phyloP scores from a whole-genome alignment of 2,329 filamentous ascomycete genomes.

The Epichloe aotearoae region DNA sequence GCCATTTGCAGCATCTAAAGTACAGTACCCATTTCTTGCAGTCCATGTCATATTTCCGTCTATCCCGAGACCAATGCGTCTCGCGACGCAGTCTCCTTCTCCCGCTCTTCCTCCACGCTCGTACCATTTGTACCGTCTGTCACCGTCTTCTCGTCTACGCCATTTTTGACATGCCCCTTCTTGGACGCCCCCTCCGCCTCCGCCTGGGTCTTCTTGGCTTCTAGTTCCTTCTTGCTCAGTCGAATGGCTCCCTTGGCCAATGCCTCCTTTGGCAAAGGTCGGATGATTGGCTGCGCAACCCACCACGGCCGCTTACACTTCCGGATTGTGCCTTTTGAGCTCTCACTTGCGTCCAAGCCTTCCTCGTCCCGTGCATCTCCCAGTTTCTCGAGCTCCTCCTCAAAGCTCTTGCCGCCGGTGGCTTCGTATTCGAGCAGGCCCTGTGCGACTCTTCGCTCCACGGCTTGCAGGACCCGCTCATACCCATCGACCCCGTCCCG shows the following conservation, averaged over 20 bases:
- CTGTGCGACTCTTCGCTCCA: slow-evolving; percentile 61
- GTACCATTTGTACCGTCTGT: neutral
- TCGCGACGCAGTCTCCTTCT: neutral
- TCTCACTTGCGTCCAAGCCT: slow-evolving; percentile 35
- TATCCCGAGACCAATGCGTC: slow-evolving; percentile 1
- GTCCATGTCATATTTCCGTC: neutral
- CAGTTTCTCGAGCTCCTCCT: slow-evolving; percentile 21
- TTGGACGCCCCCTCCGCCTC: slow-evolving; percentile 21
- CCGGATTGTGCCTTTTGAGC: slow-evolving; percentile 53
- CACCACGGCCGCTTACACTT: slow-evolving; percentile 75
- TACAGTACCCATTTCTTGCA: neutral
- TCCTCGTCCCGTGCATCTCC: slow-evolving; percentile 15
- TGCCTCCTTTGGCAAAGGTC: slow-evolving; percentile 79
- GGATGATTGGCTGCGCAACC: slow-evolving; percentile 77
- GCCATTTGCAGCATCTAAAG: too few species aligned
- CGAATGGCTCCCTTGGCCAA: slow-evolving; percentile 66
- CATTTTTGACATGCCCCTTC: slow-evolving; percentile 12
- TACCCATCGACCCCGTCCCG: slow-evolving; percentile 62
- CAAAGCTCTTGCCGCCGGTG: slow-evolving; percentile 36
- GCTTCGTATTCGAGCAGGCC: slow-evolving; percentile 56
- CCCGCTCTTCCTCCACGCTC: neutral
- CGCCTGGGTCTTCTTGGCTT: slow-evolving; percentile 9
- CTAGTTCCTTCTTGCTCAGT: slow-evolving; percentile 54
- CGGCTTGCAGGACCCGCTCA: slow-evolving; percentile 61
- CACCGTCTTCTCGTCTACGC: slow-evolving; percentile 12